Conservation (phyloP, 2,329 filamentous ascomycete species). For the Knoxdaviesia capensis region DNA sequence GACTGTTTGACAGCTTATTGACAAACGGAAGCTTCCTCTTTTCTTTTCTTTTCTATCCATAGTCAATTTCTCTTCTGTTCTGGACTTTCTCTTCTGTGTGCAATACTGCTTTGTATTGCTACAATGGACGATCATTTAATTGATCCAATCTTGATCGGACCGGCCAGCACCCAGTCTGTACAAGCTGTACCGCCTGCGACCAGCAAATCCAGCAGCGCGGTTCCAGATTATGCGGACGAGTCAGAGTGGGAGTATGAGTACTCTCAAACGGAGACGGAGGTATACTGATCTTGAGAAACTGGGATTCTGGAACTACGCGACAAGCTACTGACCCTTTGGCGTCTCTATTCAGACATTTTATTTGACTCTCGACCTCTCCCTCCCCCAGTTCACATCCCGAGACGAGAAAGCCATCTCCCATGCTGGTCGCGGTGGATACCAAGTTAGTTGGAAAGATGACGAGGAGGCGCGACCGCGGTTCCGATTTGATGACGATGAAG, state of each 20-base stretch:
- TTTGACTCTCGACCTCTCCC: slow-evolving; percentile 41
- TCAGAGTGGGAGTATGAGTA: slow-evolving; percentile 52
- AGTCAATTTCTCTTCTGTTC: too few relatives aligned
- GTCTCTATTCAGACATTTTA: slow-evolving; percentile 35
- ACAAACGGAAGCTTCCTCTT: too few relatives aligned
- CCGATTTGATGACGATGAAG: slow-evolving; percentile 6
- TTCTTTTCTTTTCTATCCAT: too few relatives aligned
- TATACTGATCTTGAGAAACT: slow-evolving; percentile 7
- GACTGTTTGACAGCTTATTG: too few relatives aligned
- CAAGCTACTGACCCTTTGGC: neutral
- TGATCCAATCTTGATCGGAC: neutral
- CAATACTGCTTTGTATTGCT: too few relatives aligned
- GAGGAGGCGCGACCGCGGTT: slow-evolving; percentile 3
- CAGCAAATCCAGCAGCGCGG: neutral
- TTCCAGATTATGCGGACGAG: slow-evolving; percentile 17
- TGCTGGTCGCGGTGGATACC: slow-evolving; percentile 6
- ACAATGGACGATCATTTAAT: too few relatives aligned
- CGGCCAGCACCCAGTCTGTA: slow-evolving; percentile 1
- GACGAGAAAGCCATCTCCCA: slow-evolving; percentile 4
- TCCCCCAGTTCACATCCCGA: slow-evolving; percentile 26
- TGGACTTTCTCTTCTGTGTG: too few relatives aligned
- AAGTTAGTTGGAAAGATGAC: slow-evolving; percentile 11
- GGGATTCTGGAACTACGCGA: too few relatives aligned
- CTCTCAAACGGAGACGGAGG: slow-evolving; percentile 41
- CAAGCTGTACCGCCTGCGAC: neutral